Evolutionary conservation across 768 basidiomycete species (phyloP).

Genomic region (Candolleomyces aberdarensis): DNA sequence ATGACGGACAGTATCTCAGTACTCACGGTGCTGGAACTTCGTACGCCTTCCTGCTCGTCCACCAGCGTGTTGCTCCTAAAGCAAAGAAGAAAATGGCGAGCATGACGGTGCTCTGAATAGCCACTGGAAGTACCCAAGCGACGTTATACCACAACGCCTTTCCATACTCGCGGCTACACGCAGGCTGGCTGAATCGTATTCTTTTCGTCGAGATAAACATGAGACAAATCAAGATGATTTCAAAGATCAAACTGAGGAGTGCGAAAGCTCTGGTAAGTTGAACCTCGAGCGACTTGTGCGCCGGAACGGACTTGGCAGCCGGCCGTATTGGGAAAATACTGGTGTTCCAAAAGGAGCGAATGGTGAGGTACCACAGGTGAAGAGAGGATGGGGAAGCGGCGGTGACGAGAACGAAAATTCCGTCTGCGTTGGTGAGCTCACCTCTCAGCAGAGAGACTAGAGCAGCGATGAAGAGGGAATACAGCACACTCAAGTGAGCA

Average conservation of each 20-base stretch:
- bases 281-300: neutral
- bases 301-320: neutral
- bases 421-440: neutral
- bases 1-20: neutral
- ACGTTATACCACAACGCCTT: constrained; percentile 1
- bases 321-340: neutral
- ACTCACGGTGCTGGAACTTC: neutral
- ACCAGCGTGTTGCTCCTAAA: neutral
- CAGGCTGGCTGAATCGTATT: constrained; percentile 2
- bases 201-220: neutral
- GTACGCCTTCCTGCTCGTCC: neutral
- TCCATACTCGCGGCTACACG: neutral
- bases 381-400: constrained; percentile 2
- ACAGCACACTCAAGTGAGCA: constrained; percentile 1
- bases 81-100: neutral
- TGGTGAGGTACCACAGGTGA: constrained; percentile 7
- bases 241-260: neutral
- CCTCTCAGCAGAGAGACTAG: neutral
- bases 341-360: neutral
- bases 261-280: neutral
- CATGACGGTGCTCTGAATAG: neutral
- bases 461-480: constrained; percentile 4
- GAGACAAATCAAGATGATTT: neutral
- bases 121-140: neutral
- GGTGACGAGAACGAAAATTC: constrained; percentile 3